A percentile compares a stretch with the other conserved stretches of the same genome.
Conservation (phyloP, 2,329 filamentous ascomycete species). For the Fusarium keratoplasticum region DNA sequence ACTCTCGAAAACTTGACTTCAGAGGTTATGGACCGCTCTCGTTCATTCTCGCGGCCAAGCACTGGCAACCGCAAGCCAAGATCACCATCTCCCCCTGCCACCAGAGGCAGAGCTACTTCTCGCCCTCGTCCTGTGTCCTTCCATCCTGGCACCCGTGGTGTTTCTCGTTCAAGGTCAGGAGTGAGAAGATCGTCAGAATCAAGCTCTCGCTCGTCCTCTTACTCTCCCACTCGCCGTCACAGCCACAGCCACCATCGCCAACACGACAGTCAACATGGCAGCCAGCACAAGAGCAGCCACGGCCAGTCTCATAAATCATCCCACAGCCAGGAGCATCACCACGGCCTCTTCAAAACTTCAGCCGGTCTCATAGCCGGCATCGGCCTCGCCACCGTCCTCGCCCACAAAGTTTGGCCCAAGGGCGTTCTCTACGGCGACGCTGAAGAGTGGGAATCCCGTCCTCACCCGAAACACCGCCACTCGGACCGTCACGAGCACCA, state of each 20-base stretch:
- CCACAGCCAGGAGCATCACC: slow-evolving; percentile 24
- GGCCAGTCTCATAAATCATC: slow-evolving; percentile 11
- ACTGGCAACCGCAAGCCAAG: slow-evolving; percentile 17
- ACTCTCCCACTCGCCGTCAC: slow-evolving; percentile 27
- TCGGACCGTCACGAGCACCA: slow-evolving; percentile 18
- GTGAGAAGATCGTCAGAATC: slow-evolving; percentile 31
- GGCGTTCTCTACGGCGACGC: slow-evolving; percentile 43
- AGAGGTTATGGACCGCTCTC: slow-evolving; percentile 23
- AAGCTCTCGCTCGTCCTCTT: slow-evolving; percentile 36
- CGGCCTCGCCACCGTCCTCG: slow-evolving; percentile 49
- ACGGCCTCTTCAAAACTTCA: slow-evolving; percentile 47
- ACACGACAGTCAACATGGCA: neutral
- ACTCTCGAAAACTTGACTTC: neutral
- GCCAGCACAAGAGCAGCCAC: slow-evolving; percentile 18
- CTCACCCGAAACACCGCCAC: slow-evolving; percentile 24
- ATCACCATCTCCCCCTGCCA: slow-evolving; percentile 22
- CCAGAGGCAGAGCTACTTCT: slow-evolving; percentile 25
- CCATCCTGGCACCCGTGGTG: slow-evolving; percentile 5
- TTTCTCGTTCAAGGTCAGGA: slow-evolving; percentile 33
- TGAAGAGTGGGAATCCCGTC: slow-evolving; percentile 45
- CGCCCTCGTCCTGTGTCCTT: slow-evolving; percentile 29
- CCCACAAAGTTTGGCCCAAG: slow-evolving; percentile 52
- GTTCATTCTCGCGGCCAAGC: slow-evolving; percentile 37
- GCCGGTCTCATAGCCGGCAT: slow-evolving; percentile 50
- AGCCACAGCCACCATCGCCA: slow-evolving; percentile 1